These are phyloP conservation scores for Cyberlindnera euphorbiiphila DNA, from an alignment of 805 yeast genomes.

Conservation along the genomic window DNA sequence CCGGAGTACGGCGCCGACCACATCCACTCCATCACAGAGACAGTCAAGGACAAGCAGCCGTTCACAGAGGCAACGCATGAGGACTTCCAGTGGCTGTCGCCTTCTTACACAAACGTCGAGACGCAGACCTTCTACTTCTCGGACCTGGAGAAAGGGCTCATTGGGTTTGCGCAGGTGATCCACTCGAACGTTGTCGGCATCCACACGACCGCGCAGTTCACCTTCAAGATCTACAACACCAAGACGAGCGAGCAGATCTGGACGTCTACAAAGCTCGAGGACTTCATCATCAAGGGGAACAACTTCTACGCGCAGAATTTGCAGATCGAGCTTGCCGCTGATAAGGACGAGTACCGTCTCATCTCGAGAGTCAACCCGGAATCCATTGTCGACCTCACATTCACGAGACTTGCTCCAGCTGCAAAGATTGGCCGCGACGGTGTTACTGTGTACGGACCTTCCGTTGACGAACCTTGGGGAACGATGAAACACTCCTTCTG, in stretches of 20 bases:
- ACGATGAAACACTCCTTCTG: conserved; percentile 93
- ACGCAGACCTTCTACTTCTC: conserved; percentile 90
- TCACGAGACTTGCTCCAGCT: conserved; percentile 66
- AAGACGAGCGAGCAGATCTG: conserved; percentile 52
- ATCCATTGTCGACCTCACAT: conserved; percentile 63
- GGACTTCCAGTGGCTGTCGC: conserved; percentile 75
- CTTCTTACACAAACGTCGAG: conserved; percentile 85
- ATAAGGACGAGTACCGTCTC: conserved; percentile 48
- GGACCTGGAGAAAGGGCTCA: conserved; percentile 54
- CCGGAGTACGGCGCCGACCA: conserved; percentile 95
- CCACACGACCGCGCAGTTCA: conserved; percentile 89
- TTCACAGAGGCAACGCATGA: conserved; percentile 54
- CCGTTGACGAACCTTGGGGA: conserved; percentile 88
- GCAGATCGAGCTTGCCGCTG: conserved; percentile 56
- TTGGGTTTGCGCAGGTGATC: conserved; percentile 91
- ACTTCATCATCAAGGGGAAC: conserved; percentile 67
- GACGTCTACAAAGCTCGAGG: conserved; percentile 88
- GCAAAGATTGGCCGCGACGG: conserved; percentile 91
- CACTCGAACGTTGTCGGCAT: conserved; percentile 90
- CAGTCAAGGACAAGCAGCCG: conserved; percentile 53
- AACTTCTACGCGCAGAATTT: conserved; percentile 77
- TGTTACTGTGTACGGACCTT: conserved; percentile 80
- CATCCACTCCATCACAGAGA: conserved; percentile 74
- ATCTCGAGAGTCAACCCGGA: conserved; percentile 65
- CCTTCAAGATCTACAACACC: conserved; percentile 71